phyloP scores from a whole-genome alignment of 202 grass and related monocot species.

The Saccharum hybrid region DNA sequence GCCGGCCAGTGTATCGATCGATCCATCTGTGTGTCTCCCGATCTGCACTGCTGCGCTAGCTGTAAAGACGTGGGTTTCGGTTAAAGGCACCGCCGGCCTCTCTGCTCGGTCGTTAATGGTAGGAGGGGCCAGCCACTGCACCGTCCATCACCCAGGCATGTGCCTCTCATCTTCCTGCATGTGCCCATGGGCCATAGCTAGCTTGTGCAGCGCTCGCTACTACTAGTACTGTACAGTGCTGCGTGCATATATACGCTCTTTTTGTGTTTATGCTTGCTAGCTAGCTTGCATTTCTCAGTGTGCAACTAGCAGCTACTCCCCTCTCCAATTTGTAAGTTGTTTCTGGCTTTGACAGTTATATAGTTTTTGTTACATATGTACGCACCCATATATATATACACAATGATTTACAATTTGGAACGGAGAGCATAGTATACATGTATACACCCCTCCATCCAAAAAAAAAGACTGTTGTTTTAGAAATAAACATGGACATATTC shows the following conservation, averaged over 20 bases:
- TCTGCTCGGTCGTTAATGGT: conserved; percentile 53
- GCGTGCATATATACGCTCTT: background rate
- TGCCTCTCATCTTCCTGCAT: conserved; percentile 42
- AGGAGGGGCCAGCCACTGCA: conserved; percentile 53
- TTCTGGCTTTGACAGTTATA: too few relatives aligned
- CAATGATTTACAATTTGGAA: too few relatives aligned
- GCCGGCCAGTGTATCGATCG: background rate
- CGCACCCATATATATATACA: too few relatives aligned
- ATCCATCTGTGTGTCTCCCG: conserved; percentile 19
- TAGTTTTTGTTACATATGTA: too few relatives aligned
- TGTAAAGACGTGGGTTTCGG: conserved; percentile 53
- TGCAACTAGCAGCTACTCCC: too few relatives aligned
- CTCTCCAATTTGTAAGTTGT: too few relatives aligned
- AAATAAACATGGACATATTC: too few relatives aligned
- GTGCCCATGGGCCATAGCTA: conserved; percentile 35
- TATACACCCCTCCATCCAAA: background rate
- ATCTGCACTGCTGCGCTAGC: conserved; percentile 48
- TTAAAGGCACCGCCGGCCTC: conserved; percentile 48
- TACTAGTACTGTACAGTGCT: background rate
- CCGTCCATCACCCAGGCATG: conserved; percentile 51
- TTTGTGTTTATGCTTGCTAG: background rate
- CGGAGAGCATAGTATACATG: background rate
- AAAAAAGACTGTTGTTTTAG: too few relatives aligned
- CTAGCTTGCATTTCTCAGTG: background rate
- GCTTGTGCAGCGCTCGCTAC: background rate